phyloP scores from a whole-genome alignment of 1,139 yeast genomes.

The Meyerozyma athensensis region DNA sequence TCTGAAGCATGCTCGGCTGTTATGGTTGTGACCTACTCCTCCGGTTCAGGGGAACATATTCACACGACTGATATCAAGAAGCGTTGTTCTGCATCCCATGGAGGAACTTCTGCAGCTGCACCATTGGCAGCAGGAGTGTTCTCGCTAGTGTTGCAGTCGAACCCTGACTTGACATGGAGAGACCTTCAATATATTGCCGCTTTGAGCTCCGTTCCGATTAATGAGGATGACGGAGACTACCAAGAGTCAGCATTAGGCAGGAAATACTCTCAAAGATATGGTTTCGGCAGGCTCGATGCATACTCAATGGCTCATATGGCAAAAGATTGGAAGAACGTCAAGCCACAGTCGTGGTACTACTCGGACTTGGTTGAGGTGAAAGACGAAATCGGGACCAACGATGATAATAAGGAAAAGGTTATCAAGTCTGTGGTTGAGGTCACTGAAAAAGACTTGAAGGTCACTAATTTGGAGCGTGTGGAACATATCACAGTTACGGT shows the following conservation, averaged over 20 bases:
- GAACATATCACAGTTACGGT: conserved; percentile 88
- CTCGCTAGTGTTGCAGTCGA: conserved; percentile 72
- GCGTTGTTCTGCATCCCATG: conserved; percentile 72
- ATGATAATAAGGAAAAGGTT: conserved; percentile 19
- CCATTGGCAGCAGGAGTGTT: conserved; percentile 96
- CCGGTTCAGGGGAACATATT: conserved; percentile 86
- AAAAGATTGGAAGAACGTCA: conserved; percentile 72
- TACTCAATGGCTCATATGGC: conserved; percentile 71
- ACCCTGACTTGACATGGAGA: conserved; percentile 92
- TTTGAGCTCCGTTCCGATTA: conserved; percentile 64
- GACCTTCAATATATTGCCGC: conserved; percentile 86
- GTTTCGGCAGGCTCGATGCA: conserved; percentile 92
- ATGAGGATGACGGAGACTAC: conserved; percentile 65
- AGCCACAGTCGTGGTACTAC: conserved; percentile 85
- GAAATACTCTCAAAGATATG: conserved; percentile 79
- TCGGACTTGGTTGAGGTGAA: conserved; percentile 36
- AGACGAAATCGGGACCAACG: conserved; percentile 17
- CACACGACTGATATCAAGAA: conserved; percentile 83
- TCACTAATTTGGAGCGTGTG: conserved; percentile 59
- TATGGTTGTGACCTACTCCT: conserved; percentile 90
- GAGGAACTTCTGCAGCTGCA: conserved; percentile 99
- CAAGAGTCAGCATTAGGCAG: conserved; percentile 59
- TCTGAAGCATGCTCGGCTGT: conserved; percentile 95
- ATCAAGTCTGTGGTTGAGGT: conserved; percentile 45
- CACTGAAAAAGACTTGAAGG: conserved; percentile 42